Evolutionary conservation across 2,329 filamentous ascomycete species (phyloP).

Genomic region (Magnaporthiopsis poae): DNA sequence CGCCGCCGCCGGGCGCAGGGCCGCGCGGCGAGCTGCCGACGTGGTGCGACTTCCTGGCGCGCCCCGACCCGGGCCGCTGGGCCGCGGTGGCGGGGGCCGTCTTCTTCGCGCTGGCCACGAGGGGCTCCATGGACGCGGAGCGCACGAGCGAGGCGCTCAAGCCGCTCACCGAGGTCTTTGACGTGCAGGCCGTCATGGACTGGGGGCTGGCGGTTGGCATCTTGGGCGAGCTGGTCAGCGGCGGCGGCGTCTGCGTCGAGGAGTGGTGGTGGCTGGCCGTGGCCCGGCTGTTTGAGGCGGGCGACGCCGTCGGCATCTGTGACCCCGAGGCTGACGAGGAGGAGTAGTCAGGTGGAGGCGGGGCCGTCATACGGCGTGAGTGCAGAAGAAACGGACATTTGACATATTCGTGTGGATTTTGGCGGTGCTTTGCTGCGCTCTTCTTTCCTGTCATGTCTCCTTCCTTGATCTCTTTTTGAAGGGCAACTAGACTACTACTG

Average conservation of each 20-base stretch:
- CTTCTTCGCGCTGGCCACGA: conserved; percentile 51
- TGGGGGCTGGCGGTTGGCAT: conserved; percentile 50
- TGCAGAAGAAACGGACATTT: background rate
- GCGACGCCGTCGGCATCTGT: background rate
- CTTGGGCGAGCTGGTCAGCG: conserved; percentile 29
- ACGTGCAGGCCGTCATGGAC: conserved; percentile 46
- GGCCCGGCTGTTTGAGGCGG: conserved; percentile 24
- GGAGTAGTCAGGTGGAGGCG: too few relatives aligned
- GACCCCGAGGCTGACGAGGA: background rate
- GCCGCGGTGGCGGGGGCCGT: conserved; percentile 52
- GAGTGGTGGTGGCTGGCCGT: conserved; percentile 62
- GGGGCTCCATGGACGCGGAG: conserved; percentile 45
- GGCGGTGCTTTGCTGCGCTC: background rate
- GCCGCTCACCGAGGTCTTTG: conserved; percentile 52
- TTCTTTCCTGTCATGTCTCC: background rate
- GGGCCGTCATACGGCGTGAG: background rate
- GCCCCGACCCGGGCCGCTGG: conserved; percentile 52
- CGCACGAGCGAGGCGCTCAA: conserved; percentile 47
- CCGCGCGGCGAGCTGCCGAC: conserved; percentile 49
- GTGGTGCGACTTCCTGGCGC: conserved; percentile 62
- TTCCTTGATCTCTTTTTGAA: background rate
- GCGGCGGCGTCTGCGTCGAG: conserved; percentile 27
- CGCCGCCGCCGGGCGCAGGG: conserved; percentile 16
- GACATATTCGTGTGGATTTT: background rate
- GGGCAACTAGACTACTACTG: too few relatives aligned